phyloP scores from a whole-genome alignment of 2,329 filamentous ascomycete genomes.

The Metarhizium guizhouense region DNA sequence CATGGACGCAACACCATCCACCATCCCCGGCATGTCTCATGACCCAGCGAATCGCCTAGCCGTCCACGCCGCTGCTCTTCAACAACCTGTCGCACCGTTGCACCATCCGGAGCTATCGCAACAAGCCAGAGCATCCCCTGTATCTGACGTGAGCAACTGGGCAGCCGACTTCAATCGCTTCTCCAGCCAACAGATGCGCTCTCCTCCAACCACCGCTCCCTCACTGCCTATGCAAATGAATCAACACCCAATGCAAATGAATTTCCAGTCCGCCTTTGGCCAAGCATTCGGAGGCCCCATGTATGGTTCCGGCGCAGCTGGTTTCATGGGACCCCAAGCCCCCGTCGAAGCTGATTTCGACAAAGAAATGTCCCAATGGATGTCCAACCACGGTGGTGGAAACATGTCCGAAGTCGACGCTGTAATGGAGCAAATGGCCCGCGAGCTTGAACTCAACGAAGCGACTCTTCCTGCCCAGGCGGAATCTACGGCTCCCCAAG shows the following conservation, averaged over 20 bases:
- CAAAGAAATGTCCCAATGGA: conserved; percentile 32
- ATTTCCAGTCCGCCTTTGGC: conserved; percentile 22
- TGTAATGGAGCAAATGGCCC: conserved; percentile 34
- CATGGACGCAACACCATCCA: conserved; percentile 19
- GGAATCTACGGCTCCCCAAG: neutral
- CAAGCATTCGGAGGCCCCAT: conserved; percentile 18
- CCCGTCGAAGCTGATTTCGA: conserved; percentile 27
- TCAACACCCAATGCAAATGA: conserved; percentile 13
- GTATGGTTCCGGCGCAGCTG: conserved; percentile 17
- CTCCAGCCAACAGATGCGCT: conserved; percentile 16
- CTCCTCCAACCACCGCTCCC: conserved; percentile 7
- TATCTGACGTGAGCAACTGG: conserved; percentile 21
- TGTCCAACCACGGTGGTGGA: conserved; percentile 23
- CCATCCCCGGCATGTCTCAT: conserved; percentile 20
- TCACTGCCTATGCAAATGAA: conserved; percentile 15
- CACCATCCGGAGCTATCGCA: conserved; percentile 12
- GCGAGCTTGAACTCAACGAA: conserved; percentile 29
- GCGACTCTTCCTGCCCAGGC: conserved; percentile 15
- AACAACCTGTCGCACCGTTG: conserved; percentile 5
- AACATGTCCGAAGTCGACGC: conserved; percentile 31
- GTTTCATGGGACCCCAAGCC: conserved; percentile 14
- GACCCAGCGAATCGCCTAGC: conserved; percentile 26
- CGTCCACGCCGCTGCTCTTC: conserved; percentile 23
- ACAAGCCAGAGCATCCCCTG: conserved; percentile 15
- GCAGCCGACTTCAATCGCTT: conserved; percentile 29